phyloP scores from a whole-genome alignment of 2,329 filamentous ascomycete species.

The Madurella fahalii region DNA sequence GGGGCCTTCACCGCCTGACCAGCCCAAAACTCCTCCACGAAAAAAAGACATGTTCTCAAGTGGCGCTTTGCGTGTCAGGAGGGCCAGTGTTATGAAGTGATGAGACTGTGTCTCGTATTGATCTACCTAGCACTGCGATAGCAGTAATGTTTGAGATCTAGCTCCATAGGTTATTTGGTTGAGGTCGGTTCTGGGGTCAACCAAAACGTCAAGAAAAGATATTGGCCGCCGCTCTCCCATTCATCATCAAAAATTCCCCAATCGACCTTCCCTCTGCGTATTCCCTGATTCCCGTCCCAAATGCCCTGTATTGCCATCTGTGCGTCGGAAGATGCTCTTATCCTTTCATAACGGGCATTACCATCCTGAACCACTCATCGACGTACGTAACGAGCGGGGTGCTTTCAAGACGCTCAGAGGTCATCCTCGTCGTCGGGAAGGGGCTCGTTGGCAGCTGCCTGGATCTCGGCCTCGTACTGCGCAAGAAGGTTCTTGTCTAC shows the following conservation, averaged over 20 bases:
- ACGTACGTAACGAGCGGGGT: slow-evolving; percentile 8
- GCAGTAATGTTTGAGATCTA: slow-evolving; percentile 27
- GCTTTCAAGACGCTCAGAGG: slow-evolving; percentile 20
- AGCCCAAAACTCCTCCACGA: slow-evolving; percentile 1
- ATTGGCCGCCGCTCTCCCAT: slow-evolving; percentile 16
- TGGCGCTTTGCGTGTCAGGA: neutral
- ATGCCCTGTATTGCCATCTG: slow-evolving; percentile 23
- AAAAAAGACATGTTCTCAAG: neutral
- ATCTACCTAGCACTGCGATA: slow-evolving; percentile 26
- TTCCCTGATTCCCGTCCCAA: slow-evolving; percentile 17
- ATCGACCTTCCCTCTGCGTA: slow-evolving; percentile 10
- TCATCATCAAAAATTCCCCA: slow-evolving; percentile 12
- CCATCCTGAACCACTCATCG: slow-evolving; percentile 17
- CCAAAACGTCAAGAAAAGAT: slow-evolving; percentile 21
- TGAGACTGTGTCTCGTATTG: slow-evolving; percentile 14
- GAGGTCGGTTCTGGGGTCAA: slow-evolving; percentile 14
- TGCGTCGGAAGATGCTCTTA: slow-evolving; percentile 20
- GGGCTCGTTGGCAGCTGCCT: slow-evolving; percentile 71
- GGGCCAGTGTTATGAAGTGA: neutral
- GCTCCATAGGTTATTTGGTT: slow-evolving; percentile 18
- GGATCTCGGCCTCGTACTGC: slow-evolving; percentile 87
- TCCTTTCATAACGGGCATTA: slow-evolving; percentile 30
- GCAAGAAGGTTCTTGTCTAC: slow-evolving; percentile 80
- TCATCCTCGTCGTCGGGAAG: slow-evolving; percentile 80
- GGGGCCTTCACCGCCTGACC: slow-evolving; percentile 16